phyloP scores from a whole-genome alignment of 1,284 basidiomycete genomes.

The Sporisorium exsertum region DNA sequence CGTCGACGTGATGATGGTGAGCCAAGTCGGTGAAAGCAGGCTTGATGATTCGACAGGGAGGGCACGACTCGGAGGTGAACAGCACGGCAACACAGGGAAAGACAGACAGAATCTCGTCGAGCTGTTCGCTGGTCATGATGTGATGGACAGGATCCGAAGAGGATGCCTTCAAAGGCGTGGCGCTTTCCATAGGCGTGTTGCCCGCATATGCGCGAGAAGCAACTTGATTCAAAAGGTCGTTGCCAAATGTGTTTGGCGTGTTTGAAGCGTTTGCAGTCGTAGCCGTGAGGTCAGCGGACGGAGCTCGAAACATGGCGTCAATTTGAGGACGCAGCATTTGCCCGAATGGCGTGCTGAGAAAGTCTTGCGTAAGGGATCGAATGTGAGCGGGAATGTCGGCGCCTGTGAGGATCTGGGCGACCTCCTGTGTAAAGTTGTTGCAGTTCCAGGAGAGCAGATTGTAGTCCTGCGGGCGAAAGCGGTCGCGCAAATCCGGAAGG shows the following conservation, averaged over 20 bases:
- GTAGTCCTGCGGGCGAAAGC: conserved; percentile 82
- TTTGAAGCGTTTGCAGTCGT: conserved; percentile 1
- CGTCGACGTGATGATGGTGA: conserved; percentile 70
- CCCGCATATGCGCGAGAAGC: conserved; percentile 73
- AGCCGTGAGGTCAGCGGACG: conserved; percentile 11
- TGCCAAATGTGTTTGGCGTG: conserved; percentile 1
- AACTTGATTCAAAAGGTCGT: conserved; percentile 68
- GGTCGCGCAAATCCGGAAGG: conserved; percentile 77
- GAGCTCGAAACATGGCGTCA: conserved; percentile 71
- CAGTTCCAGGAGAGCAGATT: conserved; percentile 78
- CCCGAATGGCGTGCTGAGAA: conserved; percentile 89
- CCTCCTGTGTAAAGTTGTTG: conserved; percentile 80
- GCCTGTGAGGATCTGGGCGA: conserved; percentile 66
- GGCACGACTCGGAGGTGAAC: conserved; percentile 76
- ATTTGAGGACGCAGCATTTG: conserved; percentile 86
- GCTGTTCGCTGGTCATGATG: conserved; percentile 23
- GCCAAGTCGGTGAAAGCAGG: conserved; percentile 77
- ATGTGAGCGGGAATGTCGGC: conserved; percentile 65
- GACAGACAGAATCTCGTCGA: conserved; percentile 51
- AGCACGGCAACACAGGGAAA: conserved; percentile 77
- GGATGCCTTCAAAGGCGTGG: conserved; percentile 72
- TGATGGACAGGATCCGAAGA: conserved; percentile 74
- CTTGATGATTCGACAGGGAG: conserved; percentile 77
- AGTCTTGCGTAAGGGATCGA: conserved; percentile 76
- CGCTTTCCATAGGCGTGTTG: conserved; percentile 66